Evolutionary conservation across 2,329 filamentous ascomycete species (phyloP), one percentile per base, ranked within the genome.

Genomic region (Canariomyces notabilis): DNA sequence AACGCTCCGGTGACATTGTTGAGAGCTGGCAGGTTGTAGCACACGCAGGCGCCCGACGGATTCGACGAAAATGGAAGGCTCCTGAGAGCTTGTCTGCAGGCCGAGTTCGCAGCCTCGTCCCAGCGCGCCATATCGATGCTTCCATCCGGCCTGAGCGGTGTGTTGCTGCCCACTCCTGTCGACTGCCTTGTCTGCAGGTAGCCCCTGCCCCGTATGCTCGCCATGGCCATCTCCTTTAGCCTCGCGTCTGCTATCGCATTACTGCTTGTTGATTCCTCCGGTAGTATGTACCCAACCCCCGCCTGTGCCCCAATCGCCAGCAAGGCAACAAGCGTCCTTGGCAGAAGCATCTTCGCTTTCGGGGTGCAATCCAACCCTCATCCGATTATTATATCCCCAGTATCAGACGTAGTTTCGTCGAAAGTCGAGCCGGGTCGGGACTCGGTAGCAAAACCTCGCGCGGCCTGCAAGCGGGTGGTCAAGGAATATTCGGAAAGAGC

Each of bases 11-110:
- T 82, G 4, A 65, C 65, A 56, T 77, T 79, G 67, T 91, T 77
- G 47, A 89, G 74, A 32, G 78, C 79, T 0, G 83, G 82, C 19
- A 94, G 66, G 62, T 93, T 94, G 70, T 91, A 93, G 75, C 88
- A 94, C 38, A 87, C 79, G 48, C 83, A 84, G 38, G 88, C 78
- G 41, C 88, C 88, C 8, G 85, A 84, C 5, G 85, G 85, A 55
- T 90, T 91, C 19, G 77, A 76, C 34, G 81, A 77, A 49, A 74
- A 69, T 12, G 71, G 69, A 39, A 89, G 71, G 20, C 66, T 62
- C 2, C 65, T 62, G 15, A 93, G 70, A 7, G 77, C 73, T 18
- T 67, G 58, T 36, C 67, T 68, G 64, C 87, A 93, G 18, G 82
- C 82, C 9, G 67, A 58, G 23, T 72, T 69, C 6, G 79, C 84